Percentiles rank a stretch among this genome's conserved stretches.
Evolutionary conservation across 495 filamentous ascomycete genomes (phyloP).

Genomic region (Cladorrhinum samala): DNA sequence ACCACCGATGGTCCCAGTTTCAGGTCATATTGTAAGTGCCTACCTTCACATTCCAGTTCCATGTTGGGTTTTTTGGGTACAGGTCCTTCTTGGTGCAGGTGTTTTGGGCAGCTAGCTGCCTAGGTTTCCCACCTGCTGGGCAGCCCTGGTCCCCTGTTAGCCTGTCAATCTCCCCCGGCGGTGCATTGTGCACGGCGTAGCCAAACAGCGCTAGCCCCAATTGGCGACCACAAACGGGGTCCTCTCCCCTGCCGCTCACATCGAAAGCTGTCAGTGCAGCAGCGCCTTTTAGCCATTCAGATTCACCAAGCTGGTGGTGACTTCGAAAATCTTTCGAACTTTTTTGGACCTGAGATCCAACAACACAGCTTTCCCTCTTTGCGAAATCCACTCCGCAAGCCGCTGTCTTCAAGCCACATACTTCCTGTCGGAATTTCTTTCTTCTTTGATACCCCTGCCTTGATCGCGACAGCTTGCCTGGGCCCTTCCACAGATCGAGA

Average conservation of each 20-base stretch:
- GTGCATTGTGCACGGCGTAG: neutral
- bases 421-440: neutral
- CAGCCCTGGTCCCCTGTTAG: too few species aligned
- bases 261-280: neutral
- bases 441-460: neutral
- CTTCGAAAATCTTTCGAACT: slow-evolving; percentile 1
- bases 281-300: neutral
- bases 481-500: neutral
- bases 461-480: neutral
- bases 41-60: too few species aligned
- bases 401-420: neutral
- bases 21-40: too few species aligned
- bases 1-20: too few species aligned
- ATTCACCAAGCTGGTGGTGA: neutral
- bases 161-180: too few species aligned
- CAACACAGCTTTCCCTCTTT: slow-evolving; percentile 1
- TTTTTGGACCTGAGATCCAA: neutral
- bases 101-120: too few species aligned
- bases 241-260: neutral
- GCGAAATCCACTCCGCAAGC: neutral
- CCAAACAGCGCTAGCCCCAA: neutral
- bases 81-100: too few species aligned
- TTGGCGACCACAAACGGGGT: neutral
- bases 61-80: too few species aligned
- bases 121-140: too few species aligned